Evolutionary conservation across 176 grass and related monocot species (phyloP).

Genomic region (Panicum miliaceum): DNA sequence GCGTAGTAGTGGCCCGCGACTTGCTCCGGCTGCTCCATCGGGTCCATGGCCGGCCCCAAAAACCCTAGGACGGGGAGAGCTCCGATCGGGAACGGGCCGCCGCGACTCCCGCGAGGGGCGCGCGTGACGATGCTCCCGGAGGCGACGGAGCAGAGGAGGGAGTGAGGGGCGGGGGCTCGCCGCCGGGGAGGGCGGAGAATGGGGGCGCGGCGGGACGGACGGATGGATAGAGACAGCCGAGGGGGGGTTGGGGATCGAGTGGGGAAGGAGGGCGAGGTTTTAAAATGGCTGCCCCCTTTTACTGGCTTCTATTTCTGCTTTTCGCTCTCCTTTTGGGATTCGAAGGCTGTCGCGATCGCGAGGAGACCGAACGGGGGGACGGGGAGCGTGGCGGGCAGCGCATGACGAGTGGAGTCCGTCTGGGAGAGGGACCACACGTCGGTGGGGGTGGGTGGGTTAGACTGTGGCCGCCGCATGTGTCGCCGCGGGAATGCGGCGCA

Average conservation of each 20-base stretch:
- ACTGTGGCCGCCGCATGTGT: neutral
- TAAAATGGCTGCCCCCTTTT: conserved; percentile 46
- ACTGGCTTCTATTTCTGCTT: conserved; percentile 30
- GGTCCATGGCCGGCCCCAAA: conserved; percentile 25
- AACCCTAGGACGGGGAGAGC: conserved; percentile 36
- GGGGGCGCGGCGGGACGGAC: neutral
- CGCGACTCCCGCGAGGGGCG: neutral
- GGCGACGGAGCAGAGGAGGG: neutral
- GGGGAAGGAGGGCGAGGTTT: conserved; percentile 42
- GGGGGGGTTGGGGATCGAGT: conserved; percentile 6
- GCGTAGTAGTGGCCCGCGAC: conserved; percentile 43
- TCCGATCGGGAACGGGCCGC: neutral
- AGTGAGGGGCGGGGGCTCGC: conserved; percentile 8
- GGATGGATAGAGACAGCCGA: neutral
- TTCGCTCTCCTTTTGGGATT: conserved; percentile 14
- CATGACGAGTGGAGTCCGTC: neutral
- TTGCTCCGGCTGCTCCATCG: conserved; percentile 37
- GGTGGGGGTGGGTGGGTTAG: fast-evolving
- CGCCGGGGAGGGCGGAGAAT: conserved; percentile 16
- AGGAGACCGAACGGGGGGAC: neutral
- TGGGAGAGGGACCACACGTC: neutral
- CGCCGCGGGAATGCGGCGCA: conserved; percentile 24
- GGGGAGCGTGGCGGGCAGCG: too few species aligned
- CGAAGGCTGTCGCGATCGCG: neutral
- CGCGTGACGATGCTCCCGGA: neutral